Evolutionary conservation across 352 stramenopile genomes (phyloP).

Genomic region (Phytophthora nicotianae): DNA sequence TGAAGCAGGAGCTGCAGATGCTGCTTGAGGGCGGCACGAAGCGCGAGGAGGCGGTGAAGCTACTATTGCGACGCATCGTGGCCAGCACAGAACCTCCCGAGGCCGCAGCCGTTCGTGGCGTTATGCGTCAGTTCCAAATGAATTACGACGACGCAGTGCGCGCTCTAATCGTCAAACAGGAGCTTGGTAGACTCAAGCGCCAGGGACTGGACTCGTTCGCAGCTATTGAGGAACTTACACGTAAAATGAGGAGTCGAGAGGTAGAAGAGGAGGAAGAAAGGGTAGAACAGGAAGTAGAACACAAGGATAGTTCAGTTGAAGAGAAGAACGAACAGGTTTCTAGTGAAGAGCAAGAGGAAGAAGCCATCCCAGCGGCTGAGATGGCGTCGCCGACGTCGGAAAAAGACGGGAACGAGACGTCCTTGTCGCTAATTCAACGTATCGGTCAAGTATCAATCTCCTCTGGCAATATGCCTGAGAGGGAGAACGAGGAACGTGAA

Average conservation of each 20-base stretch:
- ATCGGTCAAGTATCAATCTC: slow-evolving; percentile 86
- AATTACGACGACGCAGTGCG: slow-evolving; percentile 85
- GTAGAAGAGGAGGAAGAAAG: slow-evolving; percentile 7
- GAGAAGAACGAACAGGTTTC: slow-evolving; percentile 7
- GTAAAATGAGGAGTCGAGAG: slow-evolving; percentile 74
- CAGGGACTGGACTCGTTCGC: slow-evolving; percentile 82
- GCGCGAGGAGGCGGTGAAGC: slow-evolving; percentile 76
- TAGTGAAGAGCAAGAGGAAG: slow-evolving; percentile 2
- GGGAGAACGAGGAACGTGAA: slow-evolving; percentile 2
- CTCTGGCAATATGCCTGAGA: slow-evolving; percentile 23
- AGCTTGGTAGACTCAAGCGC: slow-evolving; percentile 76
- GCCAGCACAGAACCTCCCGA: slow-evolving; percentile 65
- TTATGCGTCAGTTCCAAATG: slow-evolving; percentile 90
- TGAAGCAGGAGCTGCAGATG: slow-evolving; percentile 82
- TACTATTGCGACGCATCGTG: slow-evolving; percentile 78
- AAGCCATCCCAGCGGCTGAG: slow-evolving; percentile 17
- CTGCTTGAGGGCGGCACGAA: slow-evolving; percentile 57
- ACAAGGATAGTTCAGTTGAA: slow-evolving; percentile 2
- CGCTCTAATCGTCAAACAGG: slow-evolving; percentile 87
- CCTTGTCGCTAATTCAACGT: slow-evolving; percentile 71
- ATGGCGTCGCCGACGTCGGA: slow-evolving; percentile 25
- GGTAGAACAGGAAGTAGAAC: slow-evolving; percentile 6
- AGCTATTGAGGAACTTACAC: slow-evolving; percentile 83
- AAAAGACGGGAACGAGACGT: slow-evolving; percentile 46
- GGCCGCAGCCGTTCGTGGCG: slow-evolving; percentile 62